Conservation (phyloP, 148 eudicot genomes). For the Suaeda aralocaspica region DNA sequence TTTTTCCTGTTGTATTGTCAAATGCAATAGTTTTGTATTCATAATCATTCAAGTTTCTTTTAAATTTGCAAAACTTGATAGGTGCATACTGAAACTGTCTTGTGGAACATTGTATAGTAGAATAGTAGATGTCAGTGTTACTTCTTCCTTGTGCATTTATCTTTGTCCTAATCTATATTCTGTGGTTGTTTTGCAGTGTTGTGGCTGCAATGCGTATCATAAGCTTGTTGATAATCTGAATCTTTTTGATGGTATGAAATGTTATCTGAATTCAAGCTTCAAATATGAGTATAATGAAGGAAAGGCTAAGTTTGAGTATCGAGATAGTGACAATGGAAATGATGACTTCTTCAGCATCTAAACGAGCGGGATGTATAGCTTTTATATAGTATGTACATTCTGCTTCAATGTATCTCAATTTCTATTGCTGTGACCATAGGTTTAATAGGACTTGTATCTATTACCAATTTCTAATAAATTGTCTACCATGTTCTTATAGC, state of each 20-base stretch:
- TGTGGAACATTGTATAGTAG: too few relatives aligned
- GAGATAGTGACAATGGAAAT: constrained; percentile 50
- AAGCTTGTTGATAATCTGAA: constrained; percentile 94
- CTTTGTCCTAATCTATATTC: not conserved
- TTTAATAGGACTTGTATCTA: constrained; percentile 2
- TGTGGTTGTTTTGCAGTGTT: constrained; percentile 46
- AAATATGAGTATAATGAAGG: constrained; percentile 43
- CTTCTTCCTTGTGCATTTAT: too few relatives aligned
- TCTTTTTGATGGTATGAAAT: constrained; percentile 89
- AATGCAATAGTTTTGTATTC: too few relatives aligned
- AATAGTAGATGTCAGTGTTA: too few relatives aligned
- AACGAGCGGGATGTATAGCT: constrained; percentile 15
- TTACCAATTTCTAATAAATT: constrained; percentile 10
- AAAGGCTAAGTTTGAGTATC: constrained; percentile 47
- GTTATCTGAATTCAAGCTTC: constrained; percentile 82
- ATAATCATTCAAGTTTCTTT: too few relatives aligned
- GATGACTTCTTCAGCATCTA: constrained; percentile 42
- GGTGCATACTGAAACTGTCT: too few relatives aligned
- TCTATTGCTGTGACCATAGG: constrained; percentile 17
- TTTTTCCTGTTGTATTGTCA: too few relatives aligned
- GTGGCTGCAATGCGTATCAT: constrained; percentile 94
- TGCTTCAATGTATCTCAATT: constrained; percentile 24
- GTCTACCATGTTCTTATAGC: not conserved
- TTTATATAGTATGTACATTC: constrained; percentile 32
- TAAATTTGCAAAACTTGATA: too few relatives aligned